Evolutionary conservation across 208 protist species (phyloP), one percentile per base, ranked within the genome.

Genomic region (Leishmania arabica): DNA sequence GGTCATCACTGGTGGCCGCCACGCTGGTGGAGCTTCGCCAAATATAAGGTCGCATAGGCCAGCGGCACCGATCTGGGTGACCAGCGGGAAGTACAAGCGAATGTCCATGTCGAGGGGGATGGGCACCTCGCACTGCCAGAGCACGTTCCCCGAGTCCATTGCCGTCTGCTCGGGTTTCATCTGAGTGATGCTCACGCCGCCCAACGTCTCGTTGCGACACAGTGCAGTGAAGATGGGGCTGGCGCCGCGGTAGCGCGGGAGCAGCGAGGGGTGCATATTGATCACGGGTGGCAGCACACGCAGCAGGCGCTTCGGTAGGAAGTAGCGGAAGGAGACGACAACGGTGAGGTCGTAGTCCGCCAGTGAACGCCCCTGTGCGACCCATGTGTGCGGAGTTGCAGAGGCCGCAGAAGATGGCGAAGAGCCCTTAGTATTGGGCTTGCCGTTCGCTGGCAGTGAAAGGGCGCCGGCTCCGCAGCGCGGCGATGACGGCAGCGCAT

Each of bases 251-350:
- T 97, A 97, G 45, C 86, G 84, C 8, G 96, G 96, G 13, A 98
- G 86, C 51, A 98, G 79, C 24, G 93, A 97, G 8, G 96, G 96
- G 81, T 98, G 96, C 83, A 97, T 81, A 79, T 98, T 98, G 74
- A 98, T 88, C 27, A 91, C 92, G 1, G 88, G 91, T 17, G 93
- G 91, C 72, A 97, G 77, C 53, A 83, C 89, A 6, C 78, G 83
- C 34, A 97, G 82, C 0, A 97, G 82, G 11, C 79, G 71, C 51
- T 89, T 77, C 4, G 94, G 94, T 3, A 97, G 78, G 65, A 95
- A 97, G 86, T 97, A 97, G 47, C 94, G 92, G 79, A 96, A 97
- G 17, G 94, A 97, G 27, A 95, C 94, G 7, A 97, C 93, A 2
- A 97, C 89, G 31, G 88, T 86, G 17, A 95, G 86, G 78, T 97